phyloP scores from a whole-genome alignment of 2,329 filamentous ascomycete genomes.

The Aspergillus niger region DNA sequence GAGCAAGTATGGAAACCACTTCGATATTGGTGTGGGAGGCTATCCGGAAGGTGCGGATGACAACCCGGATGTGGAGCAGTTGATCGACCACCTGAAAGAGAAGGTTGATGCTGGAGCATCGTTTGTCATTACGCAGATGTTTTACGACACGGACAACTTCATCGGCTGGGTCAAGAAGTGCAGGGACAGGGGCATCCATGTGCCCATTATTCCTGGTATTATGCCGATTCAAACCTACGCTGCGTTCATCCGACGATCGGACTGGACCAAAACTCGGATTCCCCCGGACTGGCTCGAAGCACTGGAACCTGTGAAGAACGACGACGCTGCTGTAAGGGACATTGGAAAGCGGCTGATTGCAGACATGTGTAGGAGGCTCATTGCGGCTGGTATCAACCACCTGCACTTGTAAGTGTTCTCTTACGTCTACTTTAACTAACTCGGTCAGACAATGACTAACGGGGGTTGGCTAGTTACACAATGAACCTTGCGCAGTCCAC shows the following conservation, averaged over 20 bases:
- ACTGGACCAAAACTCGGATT: constrained; percentile 85
- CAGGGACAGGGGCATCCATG: constrained; percentile 76
- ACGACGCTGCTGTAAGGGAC: constrained; percentile 88
- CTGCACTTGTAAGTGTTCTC: constrained; percentile 71
- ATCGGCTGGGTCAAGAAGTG: constrained; percentile 86
- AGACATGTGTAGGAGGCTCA: constrained; percentile 83
- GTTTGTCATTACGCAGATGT: constrained; percentile 99
- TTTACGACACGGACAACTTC: constrained; percentile 97
- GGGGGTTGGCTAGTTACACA: constrained; percentile 65
- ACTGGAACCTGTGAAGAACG: constrained; percentile 92
- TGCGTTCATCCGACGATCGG: constrained; percentile 84
- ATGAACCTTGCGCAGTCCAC: constrained; percentile 98
- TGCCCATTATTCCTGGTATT: constrained; percentile 83
- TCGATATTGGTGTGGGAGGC: constrained; percentile 95
- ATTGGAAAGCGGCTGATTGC: constrained; percentile 85
- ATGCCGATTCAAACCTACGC: constrained; percentile 96
- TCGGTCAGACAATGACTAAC: background rate
- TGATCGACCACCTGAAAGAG: constrained; percentile 92
- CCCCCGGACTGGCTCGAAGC: constrained; percentile 78
- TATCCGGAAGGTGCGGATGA: constrained; percentile 97
- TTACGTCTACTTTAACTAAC: background rate
- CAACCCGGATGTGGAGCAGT: constrained; percentile 78
- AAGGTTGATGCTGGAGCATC: constrained; percentile 92
- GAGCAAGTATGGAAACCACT: constrained; percentile 79
- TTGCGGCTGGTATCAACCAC: constrained; percentile 80